Evolutionary conservation across 257 asterid genomes (phyloP).

Genomic region (Ajuga chamaepitys): DNA sequence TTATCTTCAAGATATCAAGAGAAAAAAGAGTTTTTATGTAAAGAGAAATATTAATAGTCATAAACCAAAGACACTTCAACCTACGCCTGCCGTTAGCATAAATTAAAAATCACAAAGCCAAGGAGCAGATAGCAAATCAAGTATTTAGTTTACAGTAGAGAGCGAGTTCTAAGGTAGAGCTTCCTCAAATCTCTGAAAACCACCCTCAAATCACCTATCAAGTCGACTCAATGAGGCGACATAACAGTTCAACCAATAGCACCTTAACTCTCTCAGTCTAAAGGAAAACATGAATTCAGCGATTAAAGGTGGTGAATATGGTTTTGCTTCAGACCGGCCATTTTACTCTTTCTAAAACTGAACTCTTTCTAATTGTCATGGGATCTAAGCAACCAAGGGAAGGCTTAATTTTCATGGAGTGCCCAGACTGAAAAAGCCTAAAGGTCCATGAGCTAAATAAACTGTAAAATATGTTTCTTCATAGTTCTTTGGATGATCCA

Average conservation of each 20-base stretch:
- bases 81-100: neutral
- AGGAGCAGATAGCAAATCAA: constrained; percentile 4
- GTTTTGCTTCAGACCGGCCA: constrained; percentile 1
- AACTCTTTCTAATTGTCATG: neutral
- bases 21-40: neutral
- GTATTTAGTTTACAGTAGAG: no score
- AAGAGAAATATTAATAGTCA: neutral
- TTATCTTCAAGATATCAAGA: constrained; percentile 1
- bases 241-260: no score
- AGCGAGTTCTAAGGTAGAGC: no score
- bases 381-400: neutral
- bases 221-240: no score
- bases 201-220: no score
- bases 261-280: no score
- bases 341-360: neutral
- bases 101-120: neutral
- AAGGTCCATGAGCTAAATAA: neutral
- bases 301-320: no score
- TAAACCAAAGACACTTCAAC: neutral
- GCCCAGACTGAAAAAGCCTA: no score
- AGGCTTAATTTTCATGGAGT: neutral
- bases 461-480: neutral
- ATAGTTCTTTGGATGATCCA: neutral
- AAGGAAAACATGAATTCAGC: no score
- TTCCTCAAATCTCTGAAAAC: no score